Evolutionary conservation across 2,329 filamentous ascomycete genomes (phyloP), one percentile per base, ranked within the genome.

Genomic region (Stachybotrys echinatus): DNA sequence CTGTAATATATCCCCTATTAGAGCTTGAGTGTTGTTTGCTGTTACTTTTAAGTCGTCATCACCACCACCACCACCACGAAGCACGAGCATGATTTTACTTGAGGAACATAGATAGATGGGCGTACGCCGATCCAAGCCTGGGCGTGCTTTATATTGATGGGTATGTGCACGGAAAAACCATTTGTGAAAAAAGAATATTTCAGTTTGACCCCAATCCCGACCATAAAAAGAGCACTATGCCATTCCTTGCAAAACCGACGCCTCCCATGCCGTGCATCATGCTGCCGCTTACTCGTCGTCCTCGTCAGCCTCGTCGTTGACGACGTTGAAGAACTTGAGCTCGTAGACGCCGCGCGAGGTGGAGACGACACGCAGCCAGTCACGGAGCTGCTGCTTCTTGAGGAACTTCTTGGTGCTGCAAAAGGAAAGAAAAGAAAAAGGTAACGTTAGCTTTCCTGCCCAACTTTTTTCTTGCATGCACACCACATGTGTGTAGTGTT

Each of bases 311-410:
- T 92, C 92, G 74, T 99, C 94, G 77, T 95, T 94, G 69, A 96
- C 92, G 71, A 99, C 92, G 84, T 99, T 99, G 91, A 95, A 99
- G 92, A 99, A 99, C 83, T 95, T 92, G 77, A 99, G 88, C 84
- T 96, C 92, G 83, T 99, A 99, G 61, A 96, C 92, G 72, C 94
- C 92, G 81, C 92, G 92, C 74, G 88, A 91, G 73, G 92, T 97
- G 65, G 91, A 95, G 70, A 99, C 94, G 66, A 99, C 92, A 69
- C 94, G 92, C 71, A 99, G 89, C 94, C 94, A 99, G 84, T 99
- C 94, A 80, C 94, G 90, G 74, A 99, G 89, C 85, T 97, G 92
- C 84, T 96, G 90, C 89, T 99, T 99, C 91, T 99, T 99, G 77
- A 99, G 88, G 88, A 96, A 99, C 85, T 99, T 99, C 90, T 99